A percentile compares a stretch with the other conserved stretches of the same genome.
These are phyloP conservation scores for Globisporangium emineosum DNA, from an alignment of 352 stramenopile genomes.

Conservation along the genomic window DNA sequence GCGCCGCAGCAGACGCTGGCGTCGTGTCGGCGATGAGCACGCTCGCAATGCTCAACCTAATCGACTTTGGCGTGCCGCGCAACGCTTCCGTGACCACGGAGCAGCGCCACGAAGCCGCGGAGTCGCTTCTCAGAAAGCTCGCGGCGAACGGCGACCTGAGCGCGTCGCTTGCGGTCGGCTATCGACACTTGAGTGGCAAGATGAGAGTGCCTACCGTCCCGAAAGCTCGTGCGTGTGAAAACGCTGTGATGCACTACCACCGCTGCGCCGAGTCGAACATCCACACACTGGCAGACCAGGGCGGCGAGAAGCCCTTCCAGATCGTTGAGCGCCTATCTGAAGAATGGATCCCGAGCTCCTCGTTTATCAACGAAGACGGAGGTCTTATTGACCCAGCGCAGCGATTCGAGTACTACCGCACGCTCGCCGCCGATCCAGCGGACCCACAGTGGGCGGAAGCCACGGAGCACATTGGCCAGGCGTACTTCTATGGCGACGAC, in stretches of 20 bases:
- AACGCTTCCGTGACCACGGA: slow-evolving; percentile 20
- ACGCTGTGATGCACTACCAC: slow-evolving; percentile 47
- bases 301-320: slow-evolving; percentile 36
- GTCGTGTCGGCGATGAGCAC: slow-evolving; percentile 37
- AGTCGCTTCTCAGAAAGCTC: slow-evolving; percentile 32
- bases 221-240: slow-evolving; percentile 26
- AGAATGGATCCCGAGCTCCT: slow-evolving; percentile 25
- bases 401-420: slow-evolving; percentile 61
- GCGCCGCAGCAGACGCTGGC: slow-evolving; percentile 38
- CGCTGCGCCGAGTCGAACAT: slow-evolving; percentile 58
- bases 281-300: slow-evolving; percentile 43
- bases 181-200: slow-evolving; percentile 41
- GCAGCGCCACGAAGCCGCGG: slow-evolving; percentile 30
- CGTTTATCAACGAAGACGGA: slow-evolving; percentile 22
- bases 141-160: slow-evolving; percentile 40
- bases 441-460: slow-evolving; percentile 59
- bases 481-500: slow-evolving; percentile 70
- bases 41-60: slow-evolving; percentile 52
- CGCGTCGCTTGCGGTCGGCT: slow-evolving; percentile 54
- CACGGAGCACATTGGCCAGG: slow-evolving; percentile 61
- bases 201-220: slow-evolving; percentile 16
- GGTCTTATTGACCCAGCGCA: slow-evolving; percentile 44
- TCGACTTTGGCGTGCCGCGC: slow-evolving; percentile 37
- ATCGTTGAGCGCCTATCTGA: slow-evolving; percentile 47
- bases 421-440: slow-evolving; percentile 52